Conservation (phyloP, 2,329 filamentous ascomycete species). For the Fusarium sambucinum region DNA sequence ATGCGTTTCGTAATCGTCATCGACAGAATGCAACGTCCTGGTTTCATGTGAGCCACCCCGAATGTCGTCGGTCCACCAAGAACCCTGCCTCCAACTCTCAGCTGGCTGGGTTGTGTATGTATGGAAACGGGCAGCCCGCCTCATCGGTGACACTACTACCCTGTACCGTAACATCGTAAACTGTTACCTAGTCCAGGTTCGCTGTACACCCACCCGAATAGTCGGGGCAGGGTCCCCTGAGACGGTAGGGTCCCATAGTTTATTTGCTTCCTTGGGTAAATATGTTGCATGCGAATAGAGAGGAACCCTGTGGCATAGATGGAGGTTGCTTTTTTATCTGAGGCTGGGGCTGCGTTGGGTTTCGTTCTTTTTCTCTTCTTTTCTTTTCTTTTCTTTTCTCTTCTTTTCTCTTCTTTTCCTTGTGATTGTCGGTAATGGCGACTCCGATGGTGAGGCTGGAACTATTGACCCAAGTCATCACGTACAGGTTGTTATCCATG, state of each 20-base stretch:
- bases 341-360: not conserved
- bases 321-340: not conserved
- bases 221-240: conserved; percentile 22
- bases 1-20: conserved; percentile 37
- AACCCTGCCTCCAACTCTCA: conserved; percentile 37
- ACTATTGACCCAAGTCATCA: not conserved
- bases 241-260: conserved; percentile 8
- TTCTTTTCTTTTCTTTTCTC: not conserved
- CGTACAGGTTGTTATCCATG: not conserved
- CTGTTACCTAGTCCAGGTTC: not conserved
- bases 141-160: conserved; percentile 40
- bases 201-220: conserved; percentile 11
- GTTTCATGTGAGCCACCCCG: conserved; percentile 41
- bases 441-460: conserved; percentile 10
- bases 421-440: conserved; percentile 18
- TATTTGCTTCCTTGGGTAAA: conserved; percentile 13
- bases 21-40: conserved; percentile 26
- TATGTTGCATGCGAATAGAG: not conserved
- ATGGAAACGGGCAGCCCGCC: conserved; percentile 31
- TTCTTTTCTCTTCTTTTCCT: not conserved
- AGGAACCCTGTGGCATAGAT: not conserved
- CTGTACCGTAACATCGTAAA: conserved; percentile 6
- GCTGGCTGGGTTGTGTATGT: conserved; percentile 8
- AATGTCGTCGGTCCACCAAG: conserved; percentile 36
- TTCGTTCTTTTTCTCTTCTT: not conserved